Evolutionary conservation across 352 stramenopile genomes (phyloP), one percentile per base, ranked within the genome.

Genomic region (Globisporangium apiculatum): DNA sequence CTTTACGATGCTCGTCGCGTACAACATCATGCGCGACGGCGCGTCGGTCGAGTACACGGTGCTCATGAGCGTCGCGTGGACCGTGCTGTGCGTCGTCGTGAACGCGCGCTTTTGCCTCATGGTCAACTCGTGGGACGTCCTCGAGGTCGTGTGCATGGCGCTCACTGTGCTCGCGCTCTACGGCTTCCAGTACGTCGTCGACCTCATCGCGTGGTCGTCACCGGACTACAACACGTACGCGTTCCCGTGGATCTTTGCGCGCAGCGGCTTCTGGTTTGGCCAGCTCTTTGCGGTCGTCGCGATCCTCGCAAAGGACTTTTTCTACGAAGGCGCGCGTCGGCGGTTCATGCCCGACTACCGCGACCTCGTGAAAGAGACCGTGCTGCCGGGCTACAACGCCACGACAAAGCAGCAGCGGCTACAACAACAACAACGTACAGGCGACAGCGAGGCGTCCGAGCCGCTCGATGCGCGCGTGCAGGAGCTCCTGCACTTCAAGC

Each of bases 81-180:
- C 84, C 0, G 68, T 89, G 43, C 57, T 94, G 1, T 92, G 82
- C 55, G 66, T 92, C 35, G 76, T 89, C 17, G 80, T 94, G 37
- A 91, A 86, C 40, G 76, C 73, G 2, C 82, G 84, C 1, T 88
- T 92, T 59, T 87, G 75, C 40, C 60, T 92, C 47, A 79, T 94
- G 71, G 80, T 92, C 10, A 87, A 89, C 48, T 87, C 82, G 24
- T 94, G 84, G 84, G 82, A 92, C 52, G 37, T 72, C 36, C 70
- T 91, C 8, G 75, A 88, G 49, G 47, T 82, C 50, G 57, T 54
- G n/a, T 76, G 71, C 15, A 78, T 94, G 60, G 57, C 59, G 11
- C 17, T 87, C 48, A 84, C 79, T 8, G n/a, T 94, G 1, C 43
- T 82, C 2, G 53, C 67, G 41, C 51, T 91, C 2, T 94, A 91